Evolutionary conservation across 1,284 basidiomycete species (phyloP).

Genomic region (Cutaneotrichosporon sp.): DNA sequence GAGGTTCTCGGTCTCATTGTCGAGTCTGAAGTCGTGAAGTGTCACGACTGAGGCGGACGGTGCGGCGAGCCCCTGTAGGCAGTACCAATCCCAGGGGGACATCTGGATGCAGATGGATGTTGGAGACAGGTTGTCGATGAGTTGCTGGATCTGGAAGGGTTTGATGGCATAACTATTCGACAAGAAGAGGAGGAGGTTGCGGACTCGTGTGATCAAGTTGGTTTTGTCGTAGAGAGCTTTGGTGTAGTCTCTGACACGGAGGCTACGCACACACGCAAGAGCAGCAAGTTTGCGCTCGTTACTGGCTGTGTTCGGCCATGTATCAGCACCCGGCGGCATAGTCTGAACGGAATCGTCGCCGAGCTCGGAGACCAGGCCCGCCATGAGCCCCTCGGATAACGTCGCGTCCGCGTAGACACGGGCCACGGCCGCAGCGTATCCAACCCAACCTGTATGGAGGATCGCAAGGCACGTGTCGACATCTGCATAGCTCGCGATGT

Average conservation of each 20-base stretch:
- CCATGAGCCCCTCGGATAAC: background rate
- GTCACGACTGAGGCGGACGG: no score
- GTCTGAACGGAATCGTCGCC: no score
- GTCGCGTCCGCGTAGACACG: background rate
- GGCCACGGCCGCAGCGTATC: background rate
- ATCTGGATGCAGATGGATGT: no score
- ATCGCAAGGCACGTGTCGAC: background rate
- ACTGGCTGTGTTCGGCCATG: background rate
- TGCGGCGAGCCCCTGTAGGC: no score
- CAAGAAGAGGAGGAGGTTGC: background rate
- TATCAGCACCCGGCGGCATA: no score
- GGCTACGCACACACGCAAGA: background rate
- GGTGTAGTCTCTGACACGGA: background rate
- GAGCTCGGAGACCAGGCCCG: background rate
- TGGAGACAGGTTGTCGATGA: no score
- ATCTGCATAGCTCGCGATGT: background rate
- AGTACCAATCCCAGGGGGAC: no score
- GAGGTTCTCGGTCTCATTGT: no score
- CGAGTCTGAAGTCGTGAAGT: no score
- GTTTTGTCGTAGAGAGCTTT: background rate
- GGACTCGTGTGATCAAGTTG: background rate
- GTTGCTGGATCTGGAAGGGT: no score
- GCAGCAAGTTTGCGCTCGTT: background rate
- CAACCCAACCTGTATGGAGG: background rate
- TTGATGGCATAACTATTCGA: no score